Conservation (phyloP, 768 basidiomycete genomes). For the Tubosaeta sp. region DNA sequence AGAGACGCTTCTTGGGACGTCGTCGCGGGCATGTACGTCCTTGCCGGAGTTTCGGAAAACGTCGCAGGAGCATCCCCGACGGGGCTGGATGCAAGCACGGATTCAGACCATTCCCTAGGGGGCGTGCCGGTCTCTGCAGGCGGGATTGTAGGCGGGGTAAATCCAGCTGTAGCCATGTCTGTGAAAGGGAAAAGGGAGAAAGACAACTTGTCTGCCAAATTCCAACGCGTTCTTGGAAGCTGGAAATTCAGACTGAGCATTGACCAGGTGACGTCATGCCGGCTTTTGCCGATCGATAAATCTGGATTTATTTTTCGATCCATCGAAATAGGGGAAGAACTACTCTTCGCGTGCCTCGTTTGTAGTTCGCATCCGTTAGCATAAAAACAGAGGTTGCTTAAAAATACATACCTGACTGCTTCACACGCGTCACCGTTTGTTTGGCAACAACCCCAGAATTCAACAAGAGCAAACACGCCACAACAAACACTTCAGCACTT, state of each 20-base stretch:
- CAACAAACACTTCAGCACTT: not conserved
- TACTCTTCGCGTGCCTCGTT: too few relatives aligned
- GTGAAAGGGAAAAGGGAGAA: not conserved
- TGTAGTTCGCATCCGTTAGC: too few relatives aligned
- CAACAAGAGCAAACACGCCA: constrained; percentile 15
- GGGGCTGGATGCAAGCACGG: constrained; percentile 12
- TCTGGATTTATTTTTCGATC: not conserved
- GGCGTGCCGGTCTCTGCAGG: constrained; percentile 15
- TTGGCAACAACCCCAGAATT: constrained; percentile 10
- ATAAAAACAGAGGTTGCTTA: too few relatives aligned
- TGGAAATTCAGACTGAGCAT: not conserved
- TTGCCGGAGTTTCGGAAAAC: not conserved
- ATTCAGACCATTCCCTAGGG: constrained; percentile 15
- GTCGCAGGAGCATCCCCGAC: constrained; percentile 3
- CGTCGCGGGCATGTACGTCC: not conserved
- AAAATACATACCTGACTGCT: too few relatives aligned
- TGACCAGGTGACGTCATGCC: constrained; percentile 28
- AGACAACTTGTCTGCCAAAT: constrained; percentile 1
- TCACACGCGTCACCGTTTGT: not conserved
- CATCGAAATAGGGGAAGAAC: too few relatives aligned
- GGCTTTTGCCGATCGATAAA: constrained; percentile 9
- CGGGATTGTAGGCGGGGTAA: constrained; percentile 15
- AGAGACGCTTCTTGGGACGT: not conserved
- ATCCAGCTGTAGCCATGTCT: constrained; percentile 10
- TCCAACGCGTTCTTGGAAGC: not conserved